Percentiles rank a stretch among this genome's conserved stretches.
phyloP scores from a whole-genome alignment of 306 rosid species.

The Vigna angularis region DNA sequence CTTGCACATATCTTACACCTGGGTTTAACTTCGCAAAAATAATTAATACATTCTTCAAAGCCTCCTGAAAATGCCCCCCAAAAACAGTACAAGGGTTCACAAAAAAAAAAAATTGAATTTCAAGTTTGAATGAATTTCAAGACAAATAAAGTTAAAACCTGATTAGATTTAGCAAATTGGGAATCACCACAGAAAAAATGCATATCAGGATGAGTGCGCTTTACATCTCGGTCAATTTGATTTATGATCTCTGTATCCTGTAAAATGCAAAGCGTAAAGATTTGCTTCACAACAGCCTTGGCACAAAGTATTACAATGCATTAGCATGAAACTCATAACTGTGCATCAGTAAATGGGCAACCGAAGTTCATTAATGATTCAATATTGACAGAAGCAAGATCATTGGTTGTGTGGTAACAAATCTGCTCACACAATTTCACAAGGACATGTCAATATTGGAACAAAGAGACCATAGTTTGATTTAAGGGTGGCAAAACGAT shows the following conservation, averaged over 20 bases:
- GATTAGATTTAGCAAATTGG: slow-evolving; percentile 84
- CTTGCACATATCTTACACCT: slow-evolving; percentile 98
- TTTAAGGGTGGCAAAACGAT: too few species aligned
- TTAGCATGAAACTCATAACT: slow-evolving; percentile 6
- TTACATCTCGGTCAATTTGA: slow-evolving; percentile 97
- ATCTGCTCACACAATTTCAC: neutral
- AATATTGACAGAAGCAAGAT: slow-evolving; percentile 7
- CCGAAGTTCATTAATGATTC: slow-evolving; percentile 5
- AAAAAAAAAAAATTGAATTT: slow-evolving; percentile 4
- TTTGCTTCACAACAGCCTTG: slow-evolving; percentile 38
- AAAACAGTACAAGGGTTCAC: slow-evolving; percentile 23
- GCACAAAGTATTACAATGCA: slow-evolving; percentile 15
- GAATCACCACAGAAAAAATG: slow-evolving; percentile 95
- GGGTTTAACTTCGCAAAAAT: slow-evolving; percentile 96
- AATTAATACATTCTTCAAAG: slow-evolving; percentile 81
- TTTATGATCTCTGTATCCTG: slow-evolving; percentile 97
- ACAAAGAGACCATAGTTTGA: neutral
- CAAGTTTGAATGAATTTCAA: slow-evolving; percentile 23
- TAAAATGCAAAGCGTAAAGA: slow-evolving; percentile 45
- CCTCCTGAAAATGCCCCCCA: slow-evolving; percentile 71
- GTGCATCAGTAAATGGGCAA: neutral
- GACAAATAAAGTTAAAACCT: slow-evolving; percentile 56
- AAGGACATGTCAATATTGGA: neutral
- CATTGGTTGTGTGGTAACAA: slow-evolving; percentile 16
- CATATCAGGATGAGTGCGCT: slow-evolving; percentile 99